Conservation (phyloP, 768 basidiomycete species). For the Thelephora aurantiotincta region DNA sequence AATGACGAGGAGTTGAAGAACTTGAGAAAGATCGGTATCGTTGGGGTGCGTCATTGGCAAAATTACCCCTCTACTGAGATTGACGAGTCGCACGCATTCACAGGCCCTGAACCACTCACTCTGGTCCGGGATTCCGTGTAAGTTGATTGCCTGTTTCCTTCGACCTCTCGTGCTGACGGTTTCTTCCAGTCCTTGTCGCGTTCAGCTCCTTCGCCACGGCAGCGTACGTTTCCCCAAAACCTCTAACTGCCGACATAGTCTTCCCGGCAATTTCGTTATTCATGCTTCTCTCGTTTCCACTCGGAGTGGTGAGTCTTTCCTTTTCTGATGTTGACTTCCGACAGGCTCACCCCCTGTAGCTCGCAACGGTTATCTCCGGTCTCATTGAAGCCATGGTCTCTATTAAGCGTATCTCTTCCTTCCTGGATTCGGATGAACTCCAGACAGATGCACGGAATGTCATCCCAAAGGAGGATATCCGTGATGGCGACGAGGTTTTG, state of each 20-base stretch:
- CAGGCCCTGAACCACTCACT: constrained; percentile 46
- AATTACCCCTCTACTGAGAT: neutral
- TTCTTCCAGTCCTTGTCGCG: constrained; percentile 44
- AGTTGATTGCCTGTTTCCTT: constrained; percentile 5
- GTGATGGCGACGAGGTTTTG: constrained; percentile 53
- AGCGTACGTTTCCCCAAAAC: constrained; percentile 40
- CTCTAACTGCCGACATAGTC: constrained; percentile 81
- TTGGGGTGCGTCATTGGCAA: constrained; percentile 32
- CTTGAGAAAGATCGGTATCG: constrained; percentile 71
- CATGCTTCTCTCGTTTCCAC: constrained; percentile 75
- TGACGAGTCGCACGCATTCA: neutral
- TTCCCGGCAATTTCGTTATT: constrained; percentile 94
- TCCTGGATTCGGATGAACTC: constrained; percentile 68
- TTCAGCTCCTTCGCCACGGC: constrained; percentile 75
- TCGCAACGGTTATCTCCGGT: constrained; percentile 60
- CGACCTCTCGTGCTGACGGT: neutral
- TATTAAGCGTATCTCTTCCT: constrained; percentile 60
- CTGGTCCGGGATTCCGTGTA: constrained; percentile 55
- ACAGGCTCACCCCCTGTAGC: constrained; percentile 21
- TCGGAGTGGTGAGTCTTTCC: constrained; percentile 49
- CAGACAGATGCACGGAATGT: constrained; percentile 63
- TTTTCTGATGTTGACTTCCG: constrained; percentile 2
- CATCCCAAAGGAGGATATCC: constrained; percentile 25
- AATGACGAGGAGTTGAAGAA: constrained; percentile 74
- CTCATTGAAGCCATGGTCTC: constrained; percentile 83